Conservation (phyloP, 2,329 filamentous ascomycete genomes). For the Zymoseptoria crescenta region DNA sequence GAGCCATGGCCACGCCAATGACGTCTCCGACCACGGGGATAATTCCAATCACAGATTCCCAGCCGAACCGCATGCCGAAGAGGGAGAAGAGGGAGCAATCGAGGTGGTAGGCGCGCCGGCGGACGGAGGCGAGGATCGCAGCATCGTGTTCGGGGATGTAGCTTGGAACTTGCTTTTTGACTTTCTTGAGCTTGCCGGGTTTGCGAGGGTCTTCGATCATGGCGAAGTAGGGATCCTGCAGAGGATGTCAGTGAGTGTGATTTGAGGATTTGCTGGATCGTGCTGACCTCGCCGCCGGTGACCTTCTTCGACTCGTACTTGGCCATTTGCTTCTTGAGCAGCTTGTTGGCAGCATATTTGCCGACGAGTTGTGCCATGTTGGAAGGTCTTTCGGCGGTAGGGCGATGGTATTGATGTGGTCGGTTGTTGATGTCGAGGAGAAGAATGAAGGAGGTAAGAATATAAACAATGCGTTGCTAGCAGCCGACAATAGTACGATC, state of each 20-base stretch:
- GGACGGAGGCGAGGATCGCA: slow-evolving; percentile 75
- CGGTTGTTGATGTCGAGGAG: background rate
- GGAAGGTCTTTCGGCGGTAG: background rate
- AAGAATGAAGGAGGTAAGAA: background rate
- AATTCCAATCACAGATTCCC: slow-evolving; percentile 77
- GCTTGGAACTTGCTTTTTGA: slow-evolving; percentile 73
- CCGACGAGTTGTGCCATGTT: slow-evolving; percentile 40
- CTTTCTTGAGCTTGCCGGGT: slow-evolving; percentile 69
- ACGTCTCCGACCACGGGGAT: slow-evolving; percentile 74
- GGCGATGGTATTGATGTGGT: background rate
- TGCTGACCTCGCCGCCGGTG: slow-evolving; percentile 33
- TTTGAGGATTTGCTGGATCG: background rate
- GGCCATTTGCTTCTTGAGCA: slow-evolving; percentile 40
- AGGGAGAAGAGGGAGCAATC: slow-evolving; percentile 79
- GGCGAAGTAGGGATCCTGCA: slow-evolving; percentile 84
- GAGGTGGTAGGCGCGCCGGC: slow-evolving; percentile 74
- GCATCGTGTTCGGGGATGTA: slow-evolving; percentile 79
- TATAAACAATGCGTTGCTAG: background rate
- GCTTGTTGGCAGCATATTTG: slow-evolving; percentile 45
- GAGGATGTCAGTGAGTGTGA: slow-evolving; percentile 7
- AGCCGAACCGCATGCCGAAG: slow-evolving; percentile 77
- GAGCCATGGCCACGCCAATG: slow-evolving; percentile 63
- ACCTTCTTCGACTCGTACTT: slow-evolving; percentile 40
- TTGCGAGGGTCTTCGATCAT: slow-evolving; percentile 65
- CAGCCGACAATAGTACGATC: background rate